phyloP scores from a whole-genome alignment of 441 rosid species.

The Codiaeum variegatum region DNA sequence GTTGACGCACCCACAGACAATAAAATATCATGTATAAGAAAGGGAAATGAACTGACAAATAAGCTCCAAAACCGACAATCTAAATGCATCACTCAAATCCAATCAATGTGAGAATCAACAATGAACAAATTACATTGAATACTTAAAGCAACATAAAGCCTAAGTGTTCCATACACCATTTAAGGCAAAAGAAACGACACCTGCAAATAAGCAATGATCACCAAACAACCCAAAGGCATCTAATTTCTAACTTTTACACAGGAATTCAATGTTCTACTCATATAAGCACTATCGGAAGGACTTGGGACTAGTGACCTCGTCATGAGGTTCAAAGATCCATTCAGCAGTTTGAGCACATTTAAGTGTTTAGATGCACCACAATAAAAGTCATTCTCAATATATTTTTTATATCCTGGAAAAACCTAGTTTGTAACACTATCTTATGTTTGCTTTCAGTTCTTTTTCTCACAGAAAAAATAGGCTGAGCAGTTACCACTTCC shows the following conservation, averaged over 20 bases:
- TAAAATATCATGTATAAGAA: neutral
- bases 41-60: neutral
- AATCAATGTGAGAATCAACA: neutral
- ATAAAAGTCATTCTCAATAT: neutral
- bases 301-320: neutral
- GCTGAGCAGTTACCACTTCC: neutral
- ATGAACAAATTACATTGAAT: neutral
- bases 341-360: neutral
- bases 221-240: neutral
- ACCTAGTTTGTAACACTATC: no score
- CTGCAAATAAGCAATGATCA: neutral
- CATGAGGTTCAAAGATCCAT: neutral
- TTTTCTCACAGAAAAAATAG: neutral
- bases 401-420: no score
- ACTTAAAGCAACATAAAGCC: neutral
- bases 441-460: slow-evolving; percentile 2
- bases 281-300: neutral
- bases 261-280: neutral
- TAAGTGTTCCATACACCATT: neutral
- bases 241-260: neutral
- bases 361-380: neutral
- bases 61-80: neutral
- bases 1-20: neutral
- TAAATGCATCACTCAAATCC: neutral
- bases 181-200: neutral